Conservation (phyloP, 371 early-diverging fungal species). For the Rhizopus sp. region DNA sequence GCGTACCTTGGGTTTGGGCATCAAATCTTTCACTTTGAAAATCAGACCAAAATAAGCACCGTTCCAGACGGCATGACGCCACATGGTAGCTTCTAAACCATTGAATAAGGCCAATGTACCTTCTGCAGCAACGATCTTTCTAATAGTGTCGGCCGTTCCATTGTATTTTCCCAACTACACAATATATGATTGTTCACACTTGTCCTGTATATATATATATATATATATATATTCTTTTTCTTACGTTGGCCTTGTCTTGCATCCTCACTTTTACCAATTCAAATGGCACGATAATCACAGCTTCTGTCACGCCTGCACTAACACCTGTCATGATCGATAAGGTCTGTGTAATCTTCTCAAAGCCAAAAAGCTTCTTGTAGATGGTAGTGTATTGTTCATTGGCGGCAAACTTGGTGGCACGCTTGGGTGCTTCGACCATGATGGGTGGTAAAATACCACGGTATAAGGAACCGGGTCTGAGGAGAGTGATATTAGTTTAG, state of each 20-base stretch:
- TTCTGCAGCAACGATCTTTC: conserved; percentile 74
- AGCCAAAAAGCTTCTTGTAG: conserved; percentile 71
- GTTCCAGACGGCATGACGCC: conserved; percentile 96
- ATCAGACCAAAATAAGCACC: conserved; percentile 94
- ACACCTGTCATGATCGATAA: conserved; percentile 90
- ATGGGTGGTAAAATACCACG: conserved; percentile 96
- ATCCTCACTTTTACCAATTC: conserved; percentile 96
- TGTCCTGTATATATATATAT: no score
- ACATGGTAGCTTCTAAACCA: conserved; percentile 93
- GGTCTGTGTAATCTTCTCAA: conserved; percentile 71
- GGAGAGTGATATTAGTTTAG: no score
- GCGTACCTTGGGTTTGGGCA: conserved; percentile 82
- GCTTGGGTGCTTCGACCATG: conserved; percentile 97
- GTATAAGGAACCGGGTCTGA: conserved; percentile 77
- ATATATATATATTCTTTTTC: no score
- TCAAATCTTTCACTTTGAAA: conserved; percentile 63
- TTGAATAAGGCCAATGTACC: conserved; percentile 87
- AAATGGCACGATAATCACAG: conserved; percentile 87
- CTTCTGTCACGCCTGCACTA: conserved; percentile 95
- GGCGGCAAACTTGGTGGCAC: conserved; percentile 95
- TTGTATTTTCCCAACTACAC: conserved; percentile 73
- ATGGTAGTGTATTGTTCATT: conserved; percentile 86
- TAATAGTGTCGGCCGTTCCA: conserved; percentile 72
- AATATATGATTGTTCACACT: background rate
- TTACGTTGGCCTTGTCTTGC: conserved; percentile 80